These are phyloP conservation scores for Cytospora schulzeri DNA, from an alignment of 2,329 filamentous ascomycete species.

Conservation along the genomic window DNA sequence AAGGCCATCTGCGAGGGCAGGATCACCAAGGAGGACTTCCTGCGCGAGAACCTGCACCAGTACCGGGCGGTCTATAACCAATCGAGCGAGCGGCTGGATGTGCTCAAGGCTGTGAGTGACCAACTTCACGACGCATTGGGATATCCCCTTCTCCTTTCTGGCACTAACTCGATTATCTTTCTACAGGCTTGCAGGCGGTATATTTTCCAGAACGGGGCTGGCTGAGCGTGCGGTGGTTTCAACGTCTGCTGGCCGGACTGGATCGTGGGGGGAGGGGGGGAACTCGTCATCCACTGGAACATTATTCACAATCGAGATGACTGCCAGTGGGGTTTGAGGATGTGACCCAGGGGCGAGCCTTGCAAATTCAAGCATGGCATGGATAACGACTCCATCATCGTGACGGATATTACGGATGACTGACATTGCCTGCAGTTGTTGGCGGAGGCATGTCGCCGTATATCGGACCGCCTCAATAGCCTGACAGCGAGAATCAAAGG, in stretches of 20 bases:
- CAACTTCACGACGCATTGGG: conserved; percentile 5
- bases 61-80: conserved; percentile 86
- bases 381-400: neutral
- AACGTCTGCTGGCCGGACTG: neutral
- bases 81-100: conserved; percentile 73
- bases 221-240: neutral
- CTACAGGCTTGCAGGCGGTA: conserved; percentile 57
- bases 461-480: neutral
- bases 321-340: neutral
- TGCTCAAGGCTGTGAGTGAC: conserved; percentile 61
- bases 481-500: neutral
- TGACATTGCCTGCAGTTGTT: neutral
- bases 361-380: neutral
- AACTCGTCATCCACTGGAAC: neutral
- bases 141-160: conserved; percentile 10
- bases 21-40: conserved; percentile 71
- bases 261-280: no score
- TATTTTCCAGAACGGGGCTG: conserved; percentile 41
- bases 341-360: neutral
- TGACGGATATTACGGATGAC: neutral
- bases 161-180: conserved; percentile 23
- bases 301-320: neutral
- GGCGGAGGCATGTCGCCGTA: neutral
- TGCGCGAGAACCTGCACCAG: conserved; percentile 81
- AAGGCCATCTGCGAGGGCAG: conserved; percentile 92